Conservation (phyloP, 208 protist genomes). For the Lotmaria passim region DNA sequence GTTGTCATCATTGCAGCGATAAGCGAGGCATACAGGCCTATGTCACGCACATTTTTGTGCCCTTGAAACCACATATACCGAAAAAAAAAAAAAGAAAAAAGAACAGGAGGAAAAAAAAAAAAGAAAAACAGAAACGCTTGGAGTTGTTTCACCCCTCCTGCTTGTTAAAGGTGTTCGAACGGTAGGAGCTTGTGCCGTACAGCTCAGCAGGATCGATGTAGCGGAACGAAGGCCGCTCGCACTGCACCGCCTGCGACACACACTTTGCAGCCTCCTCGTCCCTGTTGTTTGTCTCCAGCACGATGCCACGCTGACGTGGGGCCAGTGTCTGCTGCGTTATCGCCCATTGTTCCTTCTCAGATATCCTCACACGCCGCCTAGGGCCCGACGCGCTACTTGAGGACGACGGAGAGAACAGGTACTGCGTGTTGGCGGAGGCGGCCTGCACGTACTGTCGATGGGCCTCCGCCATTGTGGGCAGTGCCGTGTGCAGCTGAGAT, state of each 20-base stretch:
- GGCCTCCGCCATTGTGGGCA: constrained; percentile 25
- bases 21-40: no score
- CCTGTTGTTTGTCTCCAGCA: constrained; percentile 4
- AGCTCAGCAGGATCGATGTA: constrained; percentile 21
- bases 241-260: not conserved
- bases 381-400: not conserved
- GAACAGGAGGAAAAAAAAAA: not conserved
- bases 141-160: no score
- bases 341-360: not conserved
- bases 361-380: not conserved
- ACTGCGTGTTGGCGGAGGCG: not conserved
- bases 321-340: not conserved
- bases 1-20: no score
- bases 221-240: constrained; percentile 21
- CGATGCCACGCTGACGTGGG: constrained; percentile 16
- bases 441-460: constrained; percentile 27
- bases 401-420: no score
- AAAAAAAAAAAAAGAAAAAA: not conserved
- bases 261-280: constrained; percentile 13
- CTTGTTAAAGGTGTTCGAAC: not conserved
- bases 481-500: constrained; percentile 16
- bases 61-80: no score
- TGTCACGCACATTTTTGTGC: no score
- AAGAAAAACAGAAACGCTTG: no score
- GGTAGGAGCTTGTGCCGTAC: constrained; percentile 27